Evolutionary conservation across 768 basidiomycete genomes (phyloP), one percentile per base, ranked within the genome.

Genomic region (Rhodosporidiobolus odoratus): DNA sequence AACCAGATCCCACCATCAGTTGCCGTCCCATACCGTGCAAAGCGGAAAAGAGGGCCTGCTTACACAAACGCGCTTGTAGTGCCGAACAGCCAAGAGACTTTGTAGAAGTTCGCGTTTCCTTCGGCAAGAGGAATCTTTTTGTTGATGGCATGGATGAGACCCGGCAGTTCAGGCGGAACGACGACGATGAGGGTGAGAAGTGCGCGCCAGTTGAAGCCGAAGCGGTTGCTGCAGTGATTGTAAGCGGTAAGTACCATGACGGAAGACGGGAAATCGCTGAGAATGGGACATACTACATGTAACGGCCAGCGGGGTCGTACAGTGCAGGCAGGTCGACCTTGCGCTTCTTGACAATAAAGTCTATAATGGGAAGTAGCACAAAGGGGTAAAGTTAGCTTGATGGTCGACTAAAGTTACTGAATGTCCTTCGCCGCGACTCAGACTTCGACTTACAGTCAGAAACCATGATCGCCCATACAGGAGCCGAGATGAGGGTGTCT

Each of bases 401-500:
- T 86, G 34, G 88, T 89, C 41, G 88, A 93, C 34, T 88, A 2
- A 90, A 89, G 0, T 89, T 88, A 21, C n/a, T n/a, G n/a, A n/a
- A n/a, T n/a, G n/a, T n/a, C n/a, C n/a, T n/a, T n/a, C n/a, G n/a
- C n/a, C n/a, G n/a, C n/a, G 13, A 35, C 19, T 13, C 8, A 56
- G 34, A 7, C 12, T 17, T 17, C 12, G 15, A 15, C 54, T 1
- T 34, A 38, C 23, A 43, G 38, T 84, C 83, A 25, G 81, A 80
- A 69, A 85, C 83, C 83, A 87, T 84, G 65, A 92, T 86, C 37
- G 88, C 90, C 47, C 88, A 86, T 73, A 94, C 88, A 2, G 91
- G 91, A 0, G 89, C 89, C 30, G 92, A 81, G 77, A 94, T 90
- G 27, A 92, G 86, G 0, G 90, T 88, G 76, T 91, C 92, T 6